Evolutionary conservation across 1,284 basidiomycete genomes (phyloP).

Genomic region (Sanghuangporus baumii): DNA sequence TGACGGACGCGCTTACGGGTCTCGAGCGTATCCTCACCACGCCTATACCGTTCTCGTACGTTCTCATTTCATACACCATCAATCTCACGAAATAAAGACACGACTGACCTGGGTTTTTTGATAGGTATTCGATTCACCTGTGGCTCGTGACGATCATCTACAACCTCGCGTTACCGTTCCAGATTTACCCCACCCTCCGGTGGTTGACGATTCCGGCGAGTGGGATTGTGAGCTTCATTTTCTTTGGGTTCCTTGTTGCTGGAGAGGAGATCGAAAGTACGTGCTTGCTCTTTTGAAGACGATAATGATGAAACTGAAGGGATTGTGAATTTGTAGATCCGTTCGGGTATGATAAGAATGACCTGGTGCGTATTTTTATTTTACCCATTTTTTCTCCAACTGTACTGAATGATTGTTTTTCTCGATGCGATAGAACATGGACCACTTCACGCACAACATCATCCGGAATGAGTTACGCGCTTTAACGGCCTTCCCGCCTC

Average conservation of each 20-base stretch:
- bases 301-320: background rate
- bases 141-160: slow-evolving; percentile 60
- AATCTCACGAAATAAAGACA: background rate
- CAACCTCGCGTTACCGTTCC: slow-evolving; percentile 59
- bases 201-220: slow-evolving; percentile 68
- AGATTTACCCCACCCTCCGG: slow-evolving; percentile 52
- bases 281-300: slow-evolving; percentile 22
- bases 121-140: slow-evolving; percentile 58
- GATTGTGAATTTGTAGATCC: slow-evolving; percentile 36
- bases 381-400: background rate
- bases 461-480: slow-evolving; percentile 58
- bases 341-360: slow-evolving; percentile 65
- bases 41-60: slow-evolving; percentile 73
- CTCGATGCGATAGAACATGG: slow-evolving; percentile 40
- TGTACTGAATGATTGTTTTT: slow-evolving; percentile 2
- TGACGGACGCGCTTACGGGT: slow-evolving; percentile 64
- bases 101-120: background rate
- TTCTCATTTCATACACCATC: slow-evolving; percentile 7
- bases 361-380: slow-evolving; percentile 40
- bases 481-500: slow-evolving; percentile 49
- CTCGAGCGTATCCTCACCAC: slow-evolving; percentile 75
- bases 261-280: slow-evolving; percentile 68
- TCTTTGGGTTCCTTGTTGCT: slow-evolving; percentile 65
- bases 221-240: slow-evolving; percentile 48
- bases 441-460: slow-evolving; percentile 61